phyloP scores from a whole-genome alignment of 2,329 filamentous ascomycete species.

The Chrysoporthe puriensis region DNA sequence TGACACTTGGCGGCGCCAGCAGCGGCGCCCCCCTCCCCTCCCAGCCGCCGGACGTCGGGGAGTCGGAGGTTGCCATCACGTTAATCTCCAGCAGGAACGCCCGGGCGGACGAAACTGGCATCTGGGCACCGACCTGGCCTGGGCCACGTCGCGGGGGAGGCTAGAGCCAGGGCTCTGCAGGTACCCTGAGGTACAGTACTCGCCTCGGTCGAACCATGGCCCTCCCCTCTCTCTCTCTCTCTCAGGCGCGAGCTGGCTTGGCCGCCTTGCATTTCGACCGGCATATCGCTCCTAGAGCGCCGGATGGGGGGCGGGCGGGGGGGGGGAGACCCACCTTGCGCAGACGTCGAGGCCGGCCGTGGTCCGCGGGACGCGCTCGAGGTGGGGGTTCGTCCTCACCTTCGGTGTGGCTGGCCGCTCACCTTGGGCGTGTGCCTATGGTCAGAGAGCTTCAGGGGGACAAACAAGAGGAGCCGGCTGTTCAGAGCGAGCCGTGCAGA shows the following conservation, averaged over 20 bases:
- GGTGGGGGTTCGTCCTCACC: constrained; percentile 8
- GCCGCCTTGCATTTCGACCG: background rate
- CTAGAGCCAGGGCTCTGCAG: background rate
- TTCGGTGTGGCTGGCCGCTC: background rate
- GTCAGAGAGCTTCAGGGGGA: no score
- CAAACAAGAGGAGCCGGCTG: no score
- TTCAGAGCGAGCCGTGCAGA: no score
- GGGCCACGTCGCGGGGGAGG: background rate
- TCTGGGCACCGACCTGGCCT: background rate
- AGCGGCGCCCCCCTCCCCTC: no score
- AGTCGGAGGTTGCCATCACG: background rate
- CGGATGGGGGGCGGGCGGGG: background rate
- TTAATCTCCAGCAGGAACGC: background rate
- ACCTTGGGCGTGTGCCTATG: background rate
- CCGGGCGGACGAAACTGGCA: constrained; percentile 5
- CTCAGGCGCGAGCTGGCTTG: background rate
- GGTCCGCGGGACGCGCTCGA: constrained; percentile 4
- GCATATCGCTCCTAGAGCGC: background rate
- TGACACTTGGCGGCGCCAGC: background rate
- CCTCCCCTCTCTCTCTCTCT: background rate
- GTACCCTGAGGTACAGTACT: background rate
- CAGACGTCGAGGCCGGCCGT: constrained; percentile 3
- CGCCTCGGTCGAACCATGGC: background rate
- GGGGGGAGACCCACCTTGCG: background rate
- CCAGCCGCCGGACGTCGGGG: background rate